Conservation (phyloP, 768 basidiomycete species). For the Boletus rubroflammeus region DNA sequence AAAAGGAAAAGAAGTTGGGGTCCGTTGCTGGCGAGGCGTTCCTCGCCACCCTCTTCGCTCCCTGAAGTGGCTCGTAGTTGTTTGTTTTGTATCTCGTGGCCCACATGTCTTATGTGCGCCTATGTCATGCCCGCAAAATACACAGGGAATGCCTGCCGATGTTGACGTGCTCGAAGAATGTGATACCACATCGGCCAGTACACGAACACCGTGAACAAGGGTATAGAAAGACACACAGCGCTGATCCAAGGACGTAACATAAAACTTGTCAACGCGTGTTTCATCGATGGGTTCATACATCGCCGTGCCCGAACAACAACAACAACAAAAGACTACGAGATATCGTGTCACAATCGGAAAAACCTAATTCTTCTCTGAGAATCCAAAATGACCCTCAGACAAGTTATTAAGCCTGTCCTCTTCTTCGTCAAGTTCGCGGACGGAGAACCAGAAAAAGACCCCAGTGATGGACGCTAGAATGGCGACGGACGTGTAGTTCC, state of each 20-base stretch:
- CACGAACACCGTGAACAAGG: not conserved
- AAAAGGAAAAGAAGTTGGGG: constrained; percentile 61
- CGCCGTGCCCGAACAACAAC: not conserved
- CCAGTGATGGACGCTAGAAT: constrained; percentile 53
- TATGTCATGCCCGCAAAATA: constrained; percentile 18
- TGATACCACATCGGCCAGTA: not conserved
- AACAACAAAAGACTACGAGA: not conserved
- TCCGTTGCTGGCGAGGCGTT: constrained; percentile 75
- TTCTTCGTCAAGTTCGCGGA: constrained; percentile 53
- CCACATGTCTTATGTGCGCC: constrained; percentile 12
- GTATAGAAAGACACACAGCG: not conserved
- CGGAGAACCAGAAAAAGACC: constrained; percentile 48
- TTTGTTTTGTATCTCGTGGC: constrained; percentile 4
- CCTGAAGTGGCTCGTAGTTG: constrained; percentile 45
- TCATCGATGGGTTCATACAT: not conserved
- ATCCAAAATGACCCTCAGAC: constrained; percentile 34
- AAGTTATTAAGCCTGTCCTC: constrained; percentile 65
- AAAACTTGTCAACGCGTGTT: not conserved
- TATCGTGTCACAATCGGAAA: not conserved
- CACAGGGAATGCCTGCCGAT: not conserved
- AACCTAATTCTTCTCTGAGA: not conserved
- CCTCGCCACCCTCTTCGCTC: constrained; percentile 80
- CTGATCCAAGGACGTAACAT: not conserved
- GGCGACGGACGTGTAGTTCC: constrained; percentile 67
- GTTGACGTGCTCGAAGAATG: not conserved